These are phyloP conservation scores for Globisporangium rhizosaccharum DNA, from an alignment of 352 stramenopile species.

Conservation along the genomic window DNA sequence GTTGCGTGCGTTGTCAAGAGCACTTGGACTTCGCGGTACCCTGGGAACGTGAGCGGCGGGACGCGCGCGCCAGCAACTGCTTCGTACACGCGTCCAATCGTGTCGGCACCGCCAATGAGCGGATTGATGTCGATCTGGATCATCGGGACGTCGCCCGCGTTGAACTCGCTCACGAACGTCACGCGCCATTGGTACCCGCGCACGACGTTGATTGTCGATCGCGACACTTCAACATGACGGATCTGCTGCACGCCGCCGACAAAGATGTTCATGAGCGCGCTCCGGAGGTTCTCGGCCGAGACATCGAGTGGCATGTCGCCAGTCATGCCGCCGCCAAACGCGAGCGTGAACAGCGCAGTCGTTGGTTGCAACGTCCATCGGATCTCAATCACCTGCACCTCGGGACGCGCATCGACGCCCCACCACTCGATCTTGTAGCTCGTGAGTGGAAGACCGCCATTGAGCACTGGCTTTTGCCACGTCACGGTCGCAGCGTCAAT, in stretches of 20 bases:
- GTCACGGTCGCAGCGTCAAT: constrained; percentile 58
- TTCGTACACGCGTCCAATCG: constrained; percentile 46
- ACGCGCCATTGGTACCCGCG: constrained; percentile 77
- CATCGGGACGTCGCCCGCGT: constrained; percentile 54
- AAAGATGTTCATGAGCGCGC: constrained; percentile 86
- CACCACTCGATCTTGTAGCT: constrained; percentile 87
- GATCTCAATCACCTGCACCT: constrained; percentile 86
- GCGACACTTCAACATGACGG: constrained; percentile 49
- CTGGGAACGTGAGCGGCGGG: constrained; percentile 42
- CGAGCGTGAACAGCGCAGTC: constrained; percentile 52
- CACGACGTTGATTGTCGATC: constrained; percentile 43
- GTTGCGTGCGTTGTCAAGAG: constrained; percentile 51
- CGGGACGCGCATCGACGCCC: constrained; percentile 32
- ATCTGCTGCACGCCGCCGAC: constrained; percentile 19
- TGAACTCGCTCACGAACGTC: constrained; percentile 48
- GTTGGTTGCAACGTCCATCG: constrained; percentile 68
- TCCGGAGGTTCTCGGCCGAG: constrained; percentile 73
- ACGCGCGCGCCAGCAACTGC: constrained; percentile 36
- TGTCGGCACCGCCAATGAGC: constrained; percentile 16
- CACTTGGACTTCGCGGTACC: constrained; percentile 66
- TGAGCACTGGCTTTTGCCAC: constrained; percentile 60
- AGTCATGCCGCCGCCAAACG: constrained; percentile 71
- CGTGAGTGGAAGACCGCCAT: constrained; percentile 55
- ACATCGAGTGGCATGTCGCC: constrained; percentile 70
- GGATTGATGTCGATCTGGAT: constrained; percentile 46